phyloP scores from a whole-genome alignment of 2,329 filamentous ascomycete genomes.

The Fonsecaea erecta region DNA sequence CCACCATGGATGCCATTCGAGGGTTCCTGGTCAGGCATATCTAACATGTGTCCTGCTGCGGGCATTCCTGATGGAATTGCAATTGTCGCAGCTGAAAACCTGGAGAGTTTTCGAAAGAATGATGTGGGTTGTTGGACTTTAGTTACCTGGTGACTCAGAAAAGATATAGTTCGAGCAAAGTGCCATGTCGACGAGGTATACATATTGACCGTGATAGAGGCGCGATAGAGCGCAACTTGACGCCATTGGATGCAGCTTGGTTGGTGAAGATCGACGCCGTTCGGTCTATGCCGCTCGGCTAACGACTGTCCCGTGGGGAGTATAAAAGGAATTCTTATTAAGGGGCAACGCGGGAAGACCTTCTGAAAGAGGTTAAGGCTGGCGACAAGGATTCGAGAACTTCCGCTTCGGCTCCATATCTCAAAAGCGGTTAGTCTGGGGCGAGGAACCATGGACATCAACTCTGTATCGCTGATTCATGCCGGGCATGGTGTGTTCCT shows the following conservation, averaged over 20 bases:
- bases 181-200: not conserved
- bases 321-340: not conserved
- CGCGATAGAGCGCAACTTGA: not conserved
- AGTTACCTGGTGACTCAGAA: not conserved
- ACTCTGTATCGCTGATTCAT: not conserved
- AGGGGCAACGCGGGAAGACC: not conserved
- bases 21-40: not conserved
- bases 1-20: constrained; percentile 1
- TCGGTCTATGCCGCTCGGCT: not conserved
- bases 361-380: not conserved
- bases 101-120: not conserved
- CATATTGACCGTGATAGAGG: not conserved
- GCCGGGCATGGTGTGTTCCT: not conserved
- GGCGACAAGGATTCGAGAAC: not conserved
- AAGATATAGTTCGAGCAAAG: not conserved
- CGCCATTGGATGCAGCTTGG: not conserved
- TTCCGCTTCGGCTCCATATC: not conserved
- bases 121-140: not conserved
- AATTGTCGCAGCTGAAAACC: not conserved
- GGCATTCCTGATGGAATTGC: not conserved
- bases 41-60: not conserved
- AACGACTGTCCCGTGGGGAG: not conserved
- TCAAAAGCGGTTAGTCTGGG: not conserved
- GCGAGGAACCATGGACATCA: not conserved
- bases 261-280: too few species aligned